phyloP scores from a whole-genome alignment of 176 grass and related monocot species.

The Microstegium vimineum region DNA sequence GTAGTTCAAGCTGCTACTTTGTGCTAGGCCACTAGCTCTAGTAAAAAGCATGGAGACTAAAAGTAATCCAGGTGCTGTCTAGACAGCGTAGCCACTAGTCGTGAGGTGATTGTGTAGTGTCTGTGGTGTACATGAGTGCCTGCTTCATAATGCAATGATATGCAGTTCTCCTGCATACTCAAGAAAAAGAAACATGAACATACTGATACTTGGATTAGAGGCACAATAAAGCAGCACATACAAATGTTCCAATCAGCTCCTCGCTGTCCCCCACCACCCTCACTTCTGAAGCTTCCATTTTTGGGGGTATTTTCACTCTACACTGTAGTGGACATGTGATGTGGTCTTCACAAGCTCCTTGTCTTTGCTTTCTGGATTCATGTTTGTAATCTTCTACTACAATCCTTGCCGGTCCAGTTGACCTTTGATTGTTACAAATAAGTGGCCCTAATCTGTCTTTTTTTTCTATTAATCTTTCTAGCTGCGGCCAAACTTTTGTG shows the following conservation, averaged over 20 bases:
- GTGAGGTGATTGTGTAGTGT: not conserved
- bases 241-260: not conserved
- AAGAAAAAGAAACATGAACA: not conserved
- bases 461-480: conserved; percentile 36
- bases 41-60: not conserved
- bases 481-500: conserved; percentile 83
- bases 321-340: not conserved
- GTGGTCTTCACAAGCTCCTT: not conserved
- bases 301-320: not conserved
- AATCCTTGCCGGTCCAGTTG: not conserved
- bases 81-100: not conserved
- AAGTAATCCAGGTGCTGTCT: not conserved
- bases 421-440: not conserved
- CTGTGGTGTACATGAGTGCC: not conserved
- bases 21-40: not conserved
- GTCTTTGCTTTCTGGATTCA: not conserved
- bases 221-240: conserved; percentile 2
- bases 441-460: not conserved
- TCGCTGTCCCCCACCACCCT: not conserved
- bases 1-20: not conserved
- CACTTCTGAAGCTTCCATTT: not conserved
- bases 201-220: not conserved
- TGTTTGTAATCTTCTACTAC: not conserved
- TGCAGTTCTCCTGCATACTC: not conserved
- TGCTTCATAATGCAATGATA: not conserved